Conservation (phyloP, 2,329 filamentous ascomycete species). For the Monilinia vaccinii-corymbosi region DNA sequence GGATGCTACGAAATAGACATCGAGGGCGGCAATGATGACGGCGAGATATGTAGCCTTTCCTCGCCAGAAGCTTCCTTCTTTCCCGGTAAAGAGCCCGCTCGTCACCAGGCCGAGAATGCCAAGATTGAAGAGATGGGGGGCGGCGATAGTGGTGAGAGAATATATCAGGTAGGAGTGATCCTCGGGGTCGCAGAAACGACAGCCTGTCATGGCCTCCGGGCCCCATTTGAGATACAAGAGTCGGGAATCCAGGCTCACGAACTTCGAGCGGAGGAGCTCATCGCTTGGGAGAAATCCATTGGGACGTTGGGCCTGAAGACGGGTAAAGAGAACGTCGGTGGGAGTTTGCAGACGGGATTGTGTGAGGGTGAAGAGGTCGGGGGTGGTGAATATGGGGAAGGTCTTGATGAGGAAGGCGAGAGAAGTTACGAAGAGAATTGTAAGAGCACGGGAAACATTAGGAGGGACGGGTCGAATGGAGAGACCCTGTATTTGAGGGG, state of each 20-base stretch:
- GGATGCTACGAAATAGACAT: constrained; percentile 54
- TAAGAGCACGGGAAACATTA: constrained; percentile 46
- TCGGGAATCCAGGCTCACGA: constrained; percentile 62
- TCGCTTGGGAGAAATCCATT: constrained; percentile 47
- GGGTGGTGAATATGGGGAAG: constrained; percentile 58
- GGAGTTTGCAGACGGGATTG: constrained; percentile 76
- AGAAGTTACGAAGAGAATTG: constrained; percentile 44
- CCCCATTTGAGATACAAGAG: constrained; percentile 80
- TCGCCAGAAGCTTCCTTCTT: constrained; percentile 59
- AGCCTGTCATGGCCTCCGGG: constrained; percentile 61
- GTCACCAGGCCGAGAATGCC: constrained; percentile 64
- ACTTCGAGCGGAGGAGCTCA: constrained; percentile 53
- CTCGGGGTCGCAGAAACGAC: constrained; percentile 73
- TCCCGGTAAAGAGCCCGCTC: constrained; percentile 54
- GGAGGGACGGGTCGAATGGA: constrained; percentile 47
- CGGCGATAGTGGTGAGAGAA: constrained; percentile 61
- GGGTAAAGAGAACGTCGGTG: constrained; percentile 74
- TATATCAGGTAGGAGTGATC: constrained; percentile 73
- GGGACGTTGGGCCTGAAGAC: constrained; percentile 52
- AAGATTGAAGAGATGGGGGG: constrained; percentile 76
- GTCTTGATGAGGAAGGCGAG: constrained; percentile 52
- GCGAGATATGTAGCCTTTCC: constrained; percentile 56
- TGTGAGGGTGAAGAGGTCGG: constrained; percentile 74
- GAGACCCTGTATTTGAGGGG: constrained; percentile 36
- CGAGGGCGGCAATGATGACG: constrained; percentile 48